Conservation (phyloP, 1,139 yeast species). For the Candida sanyaensis region DNA sequence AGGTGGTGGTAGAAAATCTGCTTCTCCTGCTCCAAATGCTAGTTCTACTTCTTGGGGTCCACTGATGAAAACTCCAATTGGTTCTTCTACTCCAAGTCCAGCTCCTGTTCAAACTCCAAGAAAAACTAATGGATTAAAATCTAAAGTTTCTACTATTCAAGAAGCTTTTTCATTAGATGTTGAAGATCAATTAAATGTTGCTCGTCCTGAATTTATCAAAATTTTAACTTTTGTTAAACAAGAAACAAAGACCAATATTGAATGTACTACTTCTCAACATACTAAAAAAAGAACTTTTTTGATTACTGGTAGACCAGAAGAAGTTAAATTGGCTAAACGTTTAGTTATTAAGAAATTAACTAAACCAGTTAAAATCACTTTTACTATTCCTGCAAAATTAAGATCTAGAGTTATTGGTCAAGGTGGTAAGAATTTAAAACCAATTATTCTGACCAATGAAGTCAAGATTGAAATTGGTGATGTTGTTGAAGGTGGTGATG, state of each 20-base stretch:
- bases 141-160: slow-evolving; percentile 52
- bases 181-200: slow-evolving; percentile 63
- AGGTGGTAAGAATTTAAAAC: slow-evolving; percentile 80
- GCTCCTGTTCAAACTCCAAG: slow-evolving; percentile 28
- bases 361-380: slow-evolving; percentile 62
- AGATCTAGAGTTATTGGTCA: slow-evolving; percentile 88
- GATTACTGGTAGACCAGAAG: slow-evolving; percentile 72
- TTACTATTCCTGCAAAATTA: slow-evolving; percentile 75
- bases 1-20: slow-evolving; percentile 44
- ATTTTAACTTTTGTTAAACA: slow-evolving; percentile 64
- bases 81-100: slow-evolving; percentile 27
- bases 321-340: slow-evolving; percentile 72
- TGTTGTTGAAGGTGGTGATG: slow-evolving; percentile 22
- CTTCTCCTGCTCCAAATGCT: slow-evolving; percentile 22
- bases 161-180: slow-evolving; percentile 73
- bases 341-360: slow-evolving; percentile 78
- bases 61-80: slow-evolving; percentile 37
- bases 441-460: slow-evolving; percentile 70
- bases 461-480: slow-evolving; percentile 74
- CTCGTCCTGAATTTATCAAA: slow-evolving; percentile 65
- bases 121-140: slow-evolving; percentile 16
- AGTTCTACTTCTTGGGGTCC: slow-evolving; percentile 25
- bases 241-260: slow-evolving; percentile 67
- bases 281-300: slow-evolving; percentile 84
- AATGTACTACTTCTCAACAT: slow-evolving; percentile 78